Conservation (phyloP, 768 basidiomycete species). For the Kwoniella sp. region DNA sequence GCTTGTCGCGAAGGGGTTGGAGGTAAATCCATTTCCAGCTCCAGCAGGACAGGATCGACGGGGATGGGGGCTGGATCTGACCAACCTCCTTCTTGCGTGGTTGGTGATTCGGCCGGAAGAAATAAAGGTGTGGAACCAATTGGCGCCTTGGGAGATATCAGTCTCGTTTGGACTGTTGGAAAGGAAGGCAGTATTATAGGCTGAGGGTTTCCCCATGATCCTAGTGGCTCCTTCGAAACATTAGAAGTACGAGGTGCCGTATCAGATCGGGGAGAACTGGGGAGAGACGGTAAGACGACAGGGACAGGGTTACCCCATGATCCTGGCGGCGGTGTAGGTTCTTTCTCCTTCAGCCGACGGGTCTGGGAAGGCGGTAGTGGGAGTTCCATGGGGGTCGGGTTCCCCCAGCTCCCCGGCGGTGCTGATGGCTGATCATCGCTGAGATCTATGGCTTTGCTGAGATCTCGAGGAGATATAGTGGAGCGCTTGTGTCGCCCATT, state of each 20-base stretch:
- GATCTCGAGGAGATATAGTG: neutral
- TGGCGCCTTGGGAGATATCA: neutral
- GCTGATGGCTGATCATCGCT: neutral
- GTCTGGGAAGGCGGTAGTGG: neutral
- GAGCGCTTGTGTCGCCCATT: neutral
- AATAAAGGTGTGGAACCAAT: neutral
- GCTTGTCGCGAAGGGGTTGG: neutral
- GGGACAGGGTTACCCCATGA: constrained; percentile 3
- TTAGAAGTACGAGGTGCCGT: neutral
- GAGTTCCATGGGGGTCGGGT: neutral
- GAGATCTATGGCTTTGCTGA: neutral
- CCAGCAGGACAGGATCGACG: neutral
- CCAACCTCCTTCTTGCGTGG: neutral
- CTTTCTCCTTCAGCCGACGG: neutral
- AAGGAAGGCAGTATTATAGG: neutral
- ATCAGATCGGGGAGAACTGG: neutral
- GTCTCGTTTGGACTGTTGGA: neutral
- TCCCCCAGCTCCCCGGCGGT: constrained; percentile 1
- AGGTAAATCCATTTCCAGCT: neutral
- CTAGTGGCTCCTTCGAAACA: neutral
- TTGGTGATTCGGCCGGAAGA: neutral
- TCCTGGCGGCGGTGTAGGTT: neutral
- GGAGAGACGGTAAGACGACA: neutral
- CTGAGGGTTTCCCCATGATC: neutral
- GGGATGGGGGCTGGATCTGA: neutral